Evolutionary conservation across 2,329 filamentous ascomycete species (phyloP).

Genomic region (Herpotrichia juniperi): DNA sequence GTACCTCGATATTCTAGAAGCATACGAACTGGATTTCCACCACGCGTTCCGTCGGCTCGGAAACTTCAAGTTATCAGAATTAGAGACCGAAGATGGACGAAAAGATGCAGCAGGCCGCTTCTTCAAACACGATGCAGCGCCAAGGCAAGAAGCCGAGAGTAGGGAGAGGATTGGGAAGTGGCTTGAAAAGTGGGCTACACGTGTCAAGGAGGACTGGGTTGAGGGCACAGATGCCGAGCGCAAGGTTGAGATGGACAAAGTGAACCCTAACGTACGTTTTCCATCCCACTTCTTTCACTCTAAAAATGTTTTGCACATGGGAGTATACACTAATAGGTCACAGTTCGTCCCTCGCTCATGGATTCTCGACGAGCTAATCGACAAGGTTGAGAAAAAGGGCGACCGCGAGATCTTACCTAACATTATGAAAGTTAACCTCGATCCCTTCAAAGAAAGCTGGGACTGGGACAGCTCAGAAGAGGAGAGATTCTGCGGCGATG

Average conservation of each 20-base stretch:
- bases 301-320: neutral
- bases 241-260: conserved; percentile 75
- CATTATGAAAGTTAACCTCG: conserved; percentile 80
- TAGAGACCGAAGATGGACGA: conserved; percentile 69
- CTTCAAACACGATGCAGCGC: conserved; percentile 74
- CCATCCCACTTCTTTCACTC: neutral
- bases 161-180: conserved; percentile 73
- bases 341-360: conserved; percentile 85
- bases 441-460: conserved; percentile 86
- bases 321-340: conserved; percentile 5
- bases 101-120: conserved; percentile 73
- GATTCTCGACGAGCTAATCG: conserved; percentile 92
- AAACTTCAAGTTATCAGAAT: conserved; percentile 63
- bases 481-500: conserved; percentile 81
- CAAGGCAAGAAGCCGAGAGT: conserved; percentile 64
- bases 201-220: conserved; percentile 79
- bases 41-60: conserved; percentile 88
- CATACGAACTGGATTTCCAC: conserved; percentile 87
- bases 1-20: conserved; percentile 79
- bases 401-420: conserved; percentile 79
- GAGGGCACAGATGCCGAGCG: conserved; percentile 65
- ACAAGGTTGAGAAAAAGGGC: conserved; percentile 80
- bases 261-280: conserved; percentile 75
- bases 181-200: conserved; percentile 77
- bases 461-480: conserved; percentile 73